phyloP scores from a whole-genome alignment of 1,139 yeast species.

The Ogataea hybrid region DNA sequence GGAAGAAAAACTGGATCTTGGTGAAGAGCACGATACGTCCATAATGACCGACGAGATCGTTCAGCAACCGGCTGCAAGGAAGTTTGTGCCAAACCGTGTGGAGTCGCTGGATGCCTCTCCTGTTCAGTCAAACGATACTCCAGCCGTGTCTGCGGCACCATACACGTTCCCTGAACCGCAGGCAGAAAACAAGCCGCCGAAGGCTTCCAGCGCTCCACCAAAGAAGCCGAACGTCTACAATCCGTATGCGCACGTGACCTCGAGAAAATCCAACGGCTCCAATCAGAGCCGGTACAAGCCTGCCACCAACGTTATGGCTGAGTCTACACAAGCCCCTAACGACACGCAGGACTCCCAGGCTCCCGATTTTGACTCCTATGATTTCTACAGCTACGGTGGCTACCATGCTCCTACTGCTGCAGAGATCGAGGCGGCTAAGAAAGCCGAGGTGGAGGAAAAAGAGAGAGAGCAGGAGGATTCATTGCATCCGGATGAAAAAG shows the following conservation, averaged over 20 bases:
- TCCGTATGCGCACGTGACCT: conserved; percentile 16
- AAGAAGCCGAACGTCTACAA: conserved; percentile 12
- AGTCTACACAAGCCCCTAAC: conserved; percentile 11
- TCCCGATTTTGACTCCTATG: conserved; percentile 19
- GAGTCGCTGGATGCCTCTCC: conserved; percentile 10
- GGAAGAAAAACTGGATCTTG: conserved; percentile 1
- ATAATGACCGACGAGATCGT: conserved; percentile 14
- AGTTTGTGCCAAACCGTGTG: conserved; percentile 5
- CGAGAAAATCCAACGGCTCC: conserved; percentile 25
- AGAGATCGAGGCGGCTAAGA: conserved; percentile 8
- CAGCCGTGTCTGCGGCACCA: not conserved
- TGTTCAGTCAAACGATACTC: conserved; percentile 3
- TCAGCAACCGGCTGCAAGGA: conserved; percentile 16
- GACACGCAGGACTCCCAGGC: conserved; percentile 15
- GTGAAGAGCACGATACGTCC: conserved; percentile 13
- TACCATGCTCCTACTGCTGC: conserved; percentile 21
- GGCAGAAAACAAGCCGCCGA: conserved; percentile 3
- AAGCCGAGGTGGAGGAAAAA: conserved; percentile 3
- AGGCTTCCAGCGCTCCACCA: not conserved
- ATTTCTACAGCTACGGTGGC: conserved; percentile 25
- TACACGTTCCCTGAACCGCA: not conserved
- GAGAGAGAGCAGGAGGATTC: not conserved
- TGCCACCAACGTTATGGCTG: conserved; percentile 11
- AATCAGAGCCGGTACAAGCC: conserved; percentile 15
- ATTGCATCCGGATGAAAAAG: not conserved